Percentiles rank a stretch among this genome's conserved stretches.
Evolutionary conservation across 139 green algal genomes (phyloP).

Genomic region (Auxenochlorella pyrenoidosa): DNA sequence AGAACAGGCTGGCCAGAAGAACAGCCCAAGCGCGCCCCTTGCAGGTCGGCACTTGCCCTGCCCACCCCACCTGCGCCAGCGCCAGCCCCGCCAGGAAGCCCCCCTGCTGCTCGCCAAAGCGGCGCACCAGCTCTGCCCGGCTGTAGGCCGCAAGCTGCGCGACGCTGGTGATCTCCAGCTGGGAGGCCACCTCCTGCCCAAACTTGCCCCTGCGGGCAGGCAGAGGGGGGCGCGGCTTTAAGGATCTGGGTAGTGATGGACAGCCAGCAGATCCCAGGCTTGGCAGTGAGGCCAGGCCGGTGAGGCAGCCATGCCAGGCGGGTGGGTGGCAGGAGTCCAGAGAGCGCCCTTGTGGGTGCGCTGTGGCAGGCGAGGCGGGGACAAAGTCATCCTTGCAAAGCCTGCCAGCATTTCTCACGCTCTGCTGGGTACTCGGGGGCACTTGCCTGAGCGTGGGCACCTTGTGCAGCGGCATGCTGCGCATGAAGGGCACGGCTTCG

Average conservation of each 20-base stretch:
- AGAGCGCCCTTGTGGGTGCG: background rate
- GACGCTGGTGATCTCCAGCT: conserved; percentile 52
- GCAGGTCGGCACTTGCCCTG: background rate
- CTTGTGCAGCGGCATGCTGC: conserved; percentile 35
- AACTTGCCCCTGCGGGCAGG: conserved; percentile 45
- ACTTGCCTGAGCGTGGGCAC: conserved; percentile 40
- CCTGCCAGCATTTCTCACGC: background rate
- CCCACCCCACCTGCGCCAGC: background rate
- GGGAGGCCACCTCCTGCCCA: conserved; percentile 40
- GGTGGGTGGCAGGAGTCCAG: too few species aligned
- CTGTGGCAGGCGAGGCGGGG: background rate
- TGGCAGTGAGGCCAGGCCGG: background rate
- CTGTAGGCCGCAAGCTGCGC: conserved; percentile 43
- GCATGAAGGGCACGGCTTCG: conserved; percentile 42
- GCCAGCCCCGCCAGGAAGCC: conserved; percentile 21
- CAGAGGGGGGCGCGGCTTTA: too few species aligned
- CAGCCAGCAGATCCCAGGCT: background rate
- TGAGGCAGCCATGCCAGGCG: background rate
- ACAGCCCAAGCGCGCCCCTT: too few species aligned
- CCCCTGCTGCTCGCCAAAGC: conserved; percentile 45
- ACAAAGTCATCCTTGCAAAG: too few species aligned
- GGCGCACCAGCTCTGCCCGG: conserved; percentile 22
- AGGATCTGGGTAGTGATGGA: background rate
- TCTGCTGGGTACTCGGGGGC: too few species aligned
- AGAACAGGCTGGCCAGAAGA: too few species aligned